Percentiles rank a stretch among this genome's conserved stretches.
phyloP scores from a whole-genome alignment of 345 rosid genomes.

The Eutrema heterophyllum region DNA sequence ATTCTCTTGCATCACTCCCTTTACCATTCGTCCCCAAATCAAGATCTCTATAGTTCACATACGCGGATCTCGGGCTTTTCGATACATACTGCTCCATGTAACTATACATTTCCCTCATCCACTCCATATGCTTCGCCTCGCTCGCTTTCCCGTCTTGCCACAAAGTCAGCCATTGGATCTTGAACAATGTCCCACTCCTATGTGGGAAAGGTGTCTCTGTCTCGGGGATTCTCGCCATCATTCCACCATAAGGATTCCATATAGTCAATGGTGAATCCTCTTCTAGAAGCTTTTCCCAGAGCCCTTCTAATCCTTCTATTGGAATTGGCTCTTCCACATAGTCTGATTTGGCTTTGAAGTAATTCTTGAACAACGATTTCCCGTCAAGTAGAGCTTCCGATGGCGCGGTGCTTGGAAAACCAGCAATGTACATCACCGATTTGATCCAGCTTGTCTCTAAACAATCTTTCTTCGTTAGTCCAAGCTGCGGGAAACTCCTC shows the following conservation, averaged over 20 bases:
- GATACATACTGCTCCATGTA: constrained; percentile 35
- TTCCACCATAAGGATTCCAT: constrained; percentile 35
- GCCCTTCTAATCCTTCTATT: constrained; percentile 23
- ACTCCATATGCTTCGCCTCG: constrained; percentile 29
- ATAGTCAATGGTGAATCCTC: constrained; percentile 30
- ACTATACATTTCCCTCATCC: constrained; percentile 34
- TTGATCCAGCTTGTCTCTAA: constrained; percentile 60
- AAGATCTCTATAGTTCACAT: constrained; percentile 38
- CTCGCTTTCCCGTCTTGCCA: constrained; percentile 35
- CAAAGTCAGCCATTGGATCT: constrained; percentile 28
- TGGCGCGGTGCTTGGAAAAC: constrained; percentile 40
- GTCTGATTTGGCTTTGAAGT: constrained; percentile 73
- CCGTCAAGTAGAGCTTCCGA: constrained; percentile 49
- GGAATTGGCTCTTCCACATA: constrained; percentile 46
- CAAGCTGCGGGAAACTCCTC: constrained; percentile 57
- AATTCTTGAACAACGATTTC: constrained; percentile 42
- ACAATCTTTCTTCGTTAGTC: constrained; percentile 45
- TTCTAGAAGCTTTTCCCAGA: constrained; percentile 24
- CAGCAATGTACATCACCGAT: constrained; percentile 53
- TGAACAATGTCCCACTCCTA: constrained; percentile 31
- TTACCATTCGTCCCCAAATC: constrained; percentile 34
- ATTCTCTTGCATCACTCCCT: constrained; percentile 36
- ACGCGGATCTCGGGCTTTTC: constrained; percentile 26
- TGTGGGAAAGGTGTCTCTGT: constrained; percentile 37
- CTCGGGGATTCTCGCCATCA: constrained; percentile 33